Evolutionary conservation across 257 asterid species (phyloP), one percentile per base, ranked within the genome.

Genomic region (Cordia subcordata): DNA sequence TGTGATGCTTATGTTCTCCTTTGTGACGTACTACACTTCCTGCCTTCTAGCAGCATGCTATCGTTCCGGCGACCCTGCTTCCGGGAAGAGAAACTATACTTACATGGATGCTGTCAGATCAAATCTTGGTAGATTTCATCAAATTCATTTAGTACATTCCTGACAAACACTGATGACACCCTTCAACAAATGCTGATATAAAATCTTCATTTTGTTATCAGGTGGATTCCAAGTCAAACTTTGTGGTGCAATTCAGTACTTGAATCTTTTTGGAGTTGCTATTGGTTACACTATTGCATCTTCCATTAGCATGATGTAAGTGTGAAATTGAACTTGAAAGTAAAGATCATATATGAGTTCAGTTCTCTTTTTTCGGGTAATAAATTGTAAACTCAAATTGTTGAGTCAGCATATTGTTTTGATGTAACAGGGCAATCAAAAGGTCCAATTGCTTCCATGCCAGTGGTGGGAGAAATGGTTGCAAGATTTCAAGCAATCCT

Each of bases 251-350:
- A 88, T 91, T 77, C 98, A 91, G 68, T 91, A 91, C 52, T 0
- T 78, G 53, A 91, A 91, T 83, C 88, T 91, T 21, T 84, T 91
- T 60, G 98, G 98, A 55, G 95, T 84, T 58, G 98, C 98, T 0
- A 63, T 91, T 52, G 95, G 98, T 15, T 65, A 49, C 49, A 20
- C 42, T 13, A 20, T 57, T 23, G 27, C 64, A 66, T 58, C 71
- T 53, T 53, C 76, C 6, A 58, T 60, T 11, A 71, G 76, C 62
- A 71, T 71, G 88, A 70, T 62, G 95, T 86, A 70, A 83, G 95
- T 76, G 20, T 57, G 32, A 49, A 18, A 15, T 17, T 12, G 8
- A 17, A 21, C 42, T 21, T 14, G 5, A 49, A 15, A n/a, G n/a
- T n/a, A n/a, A n/a, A n/a, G n/a, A n/a, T n/a, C n/a, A n/a, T n/a